A percentile compares a stretch with the other conserved stretches of the same genome.
These are phyloP conservation scores for Hypomyces rosellus DNA, from an alignment of 2,329 filamentous ascomycete genomes.

Conservation along the genomic window DNA sequence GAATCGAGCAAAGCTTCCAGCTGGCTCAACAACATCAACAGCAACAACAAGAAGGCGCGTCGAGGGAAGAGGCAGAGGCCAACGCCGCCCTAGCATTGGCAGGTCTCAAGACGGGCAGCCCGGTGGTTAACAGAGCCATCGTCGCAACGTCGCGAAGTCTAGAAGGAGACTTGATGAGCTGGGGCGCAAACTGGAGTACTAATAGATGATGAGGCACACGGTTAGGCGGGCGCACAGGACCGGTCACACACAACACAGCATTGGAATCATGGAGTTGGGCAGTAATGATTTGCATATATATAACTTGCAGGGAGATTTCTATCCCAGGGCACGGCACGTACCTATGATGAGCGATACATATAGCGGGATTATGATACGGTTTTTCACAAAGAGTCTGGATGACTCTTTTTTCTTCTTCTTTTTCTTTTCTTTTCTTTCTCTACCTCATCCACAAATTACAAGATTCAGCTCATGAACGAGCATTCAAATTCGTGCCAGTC, in stretches of 20 bases:
- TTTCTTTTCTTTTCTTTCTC: background rate
- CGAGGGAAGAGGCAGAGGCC: slow-evolving; percentile 15
- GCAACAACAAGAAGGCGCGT: slow-evolving; percentile 7
- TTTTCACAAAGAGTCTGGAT: background rate
- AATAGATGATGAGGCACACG: slow-evolving; percentile 1
- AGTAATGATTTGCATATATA: background rate
- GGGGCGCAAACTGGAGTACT: slow-evolving; percentile 17
- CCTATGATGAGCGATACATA: slow-evolving; percentile 9
- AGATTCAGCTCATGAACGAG: too few species aligned
- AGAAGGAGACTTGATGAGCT: slow-evolving; percentile 14
- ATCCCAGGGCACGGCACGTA: background rate
- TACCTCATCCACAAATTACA: background rate
- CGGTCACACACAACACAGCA: background rate
- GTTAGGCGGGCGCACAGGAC: background rate
- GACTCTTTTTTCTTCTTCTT: background rate
- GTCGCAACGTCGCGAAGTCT: slow-evolving; percentile 1
- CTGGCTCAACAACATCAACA: background rate
- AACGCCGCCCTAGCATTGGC: slow-evolving; percentile 19
- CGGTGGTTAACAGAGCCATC: slow-evolving; percentile 5
- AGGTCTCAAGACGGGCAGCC: slow-evolving; percentile 17
- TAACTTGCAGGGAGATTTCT: background rate
- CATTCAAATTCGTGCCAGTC: too few species aligned
- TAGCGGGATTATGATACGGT: slow-evolving; percentile 7
- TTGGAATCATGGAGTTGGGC: slow-evolving; percentile 4
- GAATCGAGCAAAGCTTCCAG: background rate